Evolutionary conservation across 345 rosid species (phyloP).

Genomic region (Xanthoceras sorbifolium): DNA sequence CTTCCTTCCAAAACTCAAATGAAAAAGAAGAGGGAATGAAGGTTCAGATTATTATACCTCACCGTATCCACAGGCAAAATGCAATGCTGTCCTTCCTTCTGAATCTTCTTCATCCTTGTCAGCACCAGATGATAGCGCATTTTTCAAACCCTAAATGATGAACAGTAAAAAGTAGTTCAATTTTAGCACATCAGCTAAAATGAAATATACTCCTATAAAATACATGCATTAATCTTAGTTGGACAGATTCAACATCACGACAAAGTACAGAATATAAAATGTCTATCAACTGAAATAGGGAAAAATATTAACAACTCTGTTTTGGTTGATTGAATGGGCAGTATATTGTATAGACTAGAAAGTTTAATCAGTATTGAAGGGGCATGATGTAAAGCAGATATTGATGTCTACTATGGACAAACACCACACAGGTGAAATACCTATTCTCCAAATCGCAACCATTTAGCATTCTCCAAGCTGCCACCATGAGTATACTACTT

Average conservation of each 20-base stretch:
- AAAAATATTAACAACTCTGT: background rate
- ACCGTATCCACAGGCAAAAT: conserved; percentile 98
- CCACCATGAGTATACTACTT: background rate
- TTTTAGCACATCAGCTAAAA: background rate
- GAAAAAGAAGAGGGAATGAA: background rate
- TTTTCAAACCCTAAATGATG: conserved; percentile 69
- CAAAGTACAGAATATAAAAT: background rate
- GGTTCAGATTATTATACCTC: conserved; percentile 58
- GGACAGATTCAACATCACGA: conserved; percentile 1
- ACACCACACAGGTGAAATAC: background rate
- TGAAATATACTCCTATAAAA: background rate
- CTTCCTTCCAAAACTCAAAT: background rate
- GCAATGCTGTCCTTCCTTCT: conserved; percentile 97
- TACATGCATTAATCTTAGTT: conserved; percentile 1
- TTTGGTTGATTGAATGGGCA: background rate
- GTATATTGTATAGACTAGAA: background rate
- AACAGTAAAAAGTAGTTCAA: conserved; percentile 9
- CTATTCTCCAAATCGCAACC: too few relatives aligned
- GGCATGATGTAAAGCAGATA: background rate
- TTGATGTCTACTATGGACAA: background rate
- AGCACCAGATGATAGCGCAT: conserved; percentile 81
- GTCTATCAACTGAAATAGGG: background rate
- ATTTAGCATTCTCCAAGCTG: background rate
- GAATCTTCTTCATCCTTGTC: conserved; percentile 97
- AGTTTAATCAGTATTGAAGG: too few relatives aligned